Evolutionary conservation across 352 stramenopile species (phyloP), one percentile per base, ranked within the genome.

Genomic region (Globisporangium spinosum): DNA sequence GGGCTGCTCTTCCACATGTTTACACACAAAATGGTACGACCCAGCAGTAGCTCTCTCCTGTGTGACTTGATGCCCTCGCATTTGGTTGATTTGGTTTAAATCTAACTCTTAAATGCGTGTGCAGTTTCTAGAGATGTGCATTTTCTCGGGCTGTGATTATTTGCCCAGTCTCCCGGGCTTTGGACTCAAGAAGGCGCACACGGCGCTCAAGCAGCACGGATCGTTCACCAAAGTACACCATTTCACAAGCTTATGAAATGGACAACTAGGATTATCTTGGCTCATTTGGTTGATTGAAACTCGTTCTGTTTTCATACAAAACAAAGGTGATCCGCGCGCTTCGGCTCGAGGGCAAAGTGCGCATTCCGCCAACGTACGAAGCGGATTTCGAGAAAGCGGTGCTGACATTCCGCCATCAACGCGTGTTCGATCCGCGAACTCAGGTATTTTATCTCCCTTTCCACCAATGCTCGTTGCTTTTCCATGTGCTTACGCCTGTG

Each of bases 101-200:
- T 29, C 27, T 49, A 49, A 49, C 17, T 9, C 2, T 49, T 17
- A n/a, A 10, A 22, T 49, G 27, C 6, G 54, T 23, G n/a, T 61
- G 9, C 34, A 95, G 87, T 93, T 95, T 68, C 70, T 95, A 2
- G 85, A 95, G 43, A 95, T 97, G 90, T 98, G 91, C 68, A 95
- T 98, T 40, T 85, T 98, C 65, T 94, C 87, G 22, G 91, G 91
- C 2, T 98, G 91, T 73, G 91, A 98, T 69, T 98, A 97, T 56
- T 68, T 96, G 2, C 58, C 85, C 20, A 93, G 82, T 49, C 82
- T 97, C 27, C 73, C 85, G 45, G 86, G 89, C 1, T 82, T 97
- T 64, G 91, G 91, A 0, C 70, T 97, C 34, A 94, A 94, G 64
- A 93, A 86, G 61, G 80, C 87, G 22, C 89, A 95, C 68, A 65